A percentile compares a stretch with the other conserved stretches of the same genome.
Conservation (phyloP, 2,329 filamentous ascomycete genomes). For the Talaromyces sp. region DNA sequence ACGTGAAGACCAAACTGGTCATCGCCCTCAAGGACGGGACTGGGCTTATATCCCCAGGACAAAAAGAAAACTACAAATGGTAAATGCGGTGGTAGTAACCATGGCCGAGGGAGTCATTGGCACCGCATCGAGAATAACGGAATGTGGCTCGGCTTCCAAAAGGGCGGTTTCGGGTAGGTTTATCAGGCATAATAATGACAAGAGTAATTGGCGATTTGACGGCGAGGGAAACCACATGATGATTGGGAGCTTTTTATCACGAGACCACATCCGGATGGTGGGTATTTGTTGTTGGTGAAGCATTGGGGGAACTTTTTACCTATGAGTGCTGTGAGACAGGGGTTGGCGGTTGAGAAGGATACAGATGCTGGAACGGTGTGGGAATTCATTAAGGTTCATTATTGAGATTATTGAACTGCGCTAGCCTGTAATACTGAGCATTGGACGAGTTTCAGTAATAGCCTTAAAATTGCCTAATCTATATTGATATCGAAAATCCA, state of each 20-base stretch:
- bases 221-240: not conserved
- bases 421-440: too few species aligned
- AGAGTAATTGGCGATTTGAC: not conserved
- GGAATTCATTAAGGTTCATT: not conserved
- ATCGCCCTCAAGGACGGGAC: not conserved
- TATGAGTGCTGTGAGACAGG: not conserved
- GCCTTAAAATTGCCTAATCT: too few species aligned
- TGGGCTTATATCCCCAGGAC: not conserved
- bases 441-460: too few species aligned
- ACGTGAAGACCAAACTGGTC: not conserved
- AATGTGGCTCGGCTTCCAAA: slow-evolving; percentile 6
- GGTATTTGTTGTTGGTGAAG: not conserved
- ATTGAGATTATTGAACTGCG: not conserved
- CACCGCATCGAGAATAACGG: not conserved
- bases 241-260: not conserved
- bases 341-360: not conserved
- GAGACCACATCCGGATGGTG: not conserved
- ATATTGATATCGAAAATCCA: too few species aligned
- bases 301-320: not conserved
- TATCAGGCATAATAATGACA: slow-evolving; percentile 11
- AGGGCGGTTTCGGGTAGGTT: not conserved
- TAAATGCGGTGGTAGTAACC: not conserved
- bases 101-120: not conserved
- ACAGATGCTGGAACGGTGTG: not conserved
- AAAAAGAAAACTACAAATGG: not conserved